Percentiles rank a stretch among this genome's conserved stretches.
Evolutionary conservation across 1,284 basidiomycete species (phyloP).

Genomic region (Meripilus lineatus): DNA sequence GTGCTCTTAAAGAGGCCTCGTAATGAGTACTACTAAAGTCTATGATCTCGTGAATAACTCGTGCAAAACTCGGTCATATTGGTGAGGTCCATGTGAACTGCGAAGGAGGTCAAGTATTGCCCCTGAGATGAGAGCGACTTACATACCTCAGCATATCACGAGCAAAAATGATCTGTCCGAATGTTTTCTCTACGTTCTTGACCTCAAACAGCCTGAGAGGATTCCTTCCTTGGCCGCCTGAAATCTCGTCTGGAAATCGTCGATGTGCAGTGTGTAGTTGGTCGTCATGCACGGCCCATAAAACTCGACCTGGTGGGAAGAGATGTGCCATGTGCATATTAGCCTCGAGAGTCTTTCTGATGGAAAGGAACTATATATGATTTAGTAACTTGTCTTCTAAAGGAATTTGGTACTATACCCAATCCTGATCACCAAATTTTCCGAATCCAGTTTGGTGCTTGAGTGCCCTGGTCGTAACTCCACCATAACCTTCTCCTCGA

Average conservation of each 20-base stretch:
- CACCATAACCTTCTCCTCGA: slow-evolving; percentile 46
- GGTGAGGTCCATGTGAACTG: slow-evolving; percentile 40
- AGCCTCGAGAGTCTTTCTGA: slow-evolving; percentile 79
- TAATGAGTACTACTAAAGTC: no score
- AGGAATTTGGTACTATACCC: slow-evolving; percentile 38
- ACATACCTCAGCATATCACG: slow-evolving; percentile 74
- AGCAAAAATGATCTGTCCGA: slow-evolving; percentile 77
- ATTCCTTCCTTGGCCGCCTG: slow-evolving; percentile 26
- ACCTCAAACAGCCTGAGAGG: slow-evolving; percentile 71
- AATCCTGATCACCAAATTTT: slow-evolving; percentile 51
- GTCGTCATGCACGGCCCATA: slow-evolving; percentile 71
- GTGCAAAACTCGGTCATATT: slow-evolving; percentile 51
- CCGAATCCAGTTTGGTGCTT: slow-evolving; percentile 54
- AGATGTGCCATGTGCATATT: slow-evolving; percentile 76
- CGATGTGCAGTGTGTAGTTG: slow-evolving; percentile 57
- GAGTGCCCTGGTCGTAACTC: slow-evolving; percentile 55
- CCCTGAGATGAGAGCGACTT: neutral
- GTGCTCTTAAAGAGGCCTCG: no score
- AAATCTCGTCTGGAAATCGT: slow-evolving; percentile 8
- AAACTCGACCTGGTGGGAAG: slow-evolving; percentile 74
- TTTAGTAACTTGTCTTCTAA: slow-evolving; percentile 5
- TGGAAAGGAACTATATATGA: slow-evolving; percentile 56
- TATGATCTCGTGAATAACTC: no score
- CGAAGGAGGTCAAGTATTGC: slow-evolving; percentile 2
- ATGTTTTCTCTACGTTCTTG: slow-evolving; percentile 67